A percentile compares a stretch with the other conserved stretches of the same genome.
Evolutionary conservation across 2,329 filamentous ascomycete species (phyloP).

Genomic region (Cryphonectria nitschkei): DNA sequence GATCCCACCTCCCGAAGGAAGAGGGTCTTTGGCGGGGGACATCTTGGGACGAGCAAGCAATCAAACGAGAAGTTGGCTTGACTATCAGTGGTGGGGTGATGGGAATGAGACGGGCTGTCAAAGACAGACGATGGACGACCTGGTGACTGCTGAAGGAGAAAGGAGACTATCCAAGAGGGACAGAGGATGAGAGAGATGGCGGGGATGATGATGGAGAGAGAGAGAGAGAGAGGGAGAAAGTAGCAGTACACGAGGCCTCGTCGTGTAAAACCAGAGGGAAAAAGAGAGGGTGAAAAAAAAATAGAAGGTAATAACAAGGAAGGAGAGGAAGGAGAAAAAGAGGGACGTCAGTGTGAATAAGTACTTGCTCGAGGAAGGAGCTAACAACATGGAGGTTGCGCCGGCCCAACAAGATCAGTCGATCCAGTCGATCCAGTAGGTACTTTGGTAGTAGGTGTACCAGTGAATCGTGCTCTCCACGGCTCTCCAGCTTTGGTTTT

Average conservation of each 20-base stretch:
- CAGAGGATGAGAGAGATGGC: too few species aligned
- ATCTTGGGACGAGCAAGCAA: conserved; percentile 4
- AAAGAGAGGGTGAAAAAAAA: background rate
- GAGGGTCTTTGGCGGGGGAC: conserved; percentile 15
- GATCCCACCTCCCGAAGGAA: background rate
- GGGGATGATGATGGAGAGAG: background rate
- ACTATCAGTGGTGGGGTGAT: background rate
- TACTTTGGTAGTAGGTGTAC: background rate
- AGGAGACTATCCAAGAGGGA: background rate
- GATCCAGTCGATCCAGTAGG: background rate
- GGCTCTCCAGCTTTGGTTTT: background rate
- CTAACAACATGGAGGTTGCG: background rate
- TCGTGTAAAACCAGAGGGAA: background rate
- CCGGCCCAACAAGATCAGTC: background rate
- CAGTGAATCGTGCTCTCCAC: background rate
- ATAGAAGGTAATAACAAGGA: background rate
- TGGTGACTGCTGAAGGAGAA: background rate
- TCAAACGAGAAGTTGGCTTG: background rate
- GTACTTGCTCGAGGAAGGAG: background rate
- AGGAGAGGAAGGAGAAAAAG: background rate
- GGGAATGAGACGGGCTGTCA: too few species aligned
- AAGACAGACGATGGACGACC: background rate
- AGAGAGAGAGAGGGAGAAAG: too few species aligned
- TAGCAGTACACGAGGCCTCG: background rate
- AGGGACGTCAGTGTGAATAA: background rate